Evolutionary conservation across 495 filamentous ascomycete species (phyloP).

Genomic region (Trichoderma orchidacearum): DNA sequence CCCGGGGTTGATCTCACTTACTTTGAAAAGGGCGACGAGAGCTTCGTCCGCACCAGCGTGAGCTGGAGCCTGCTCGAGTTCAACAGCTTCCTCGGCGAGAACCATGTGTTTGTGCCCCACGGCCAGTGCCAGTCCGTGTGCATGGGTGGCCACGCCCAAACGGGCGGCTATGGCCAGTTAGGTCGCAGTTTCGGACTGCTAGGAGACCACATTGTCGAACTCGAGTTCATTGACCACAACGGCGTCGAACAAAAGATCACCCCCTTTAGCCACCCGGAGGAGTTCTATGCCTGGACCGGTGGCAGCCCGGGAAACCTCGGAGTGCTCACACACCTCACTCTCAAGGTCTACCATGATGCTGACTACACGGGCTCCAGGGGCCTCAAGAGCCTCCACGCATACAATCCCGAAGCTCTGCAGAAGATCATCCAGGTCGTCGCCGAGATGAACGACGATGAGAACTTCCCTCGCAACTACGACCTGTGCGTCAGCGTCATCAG

Average conservation of each 20-base stretch:
- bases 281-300: conserved; percentile 27
- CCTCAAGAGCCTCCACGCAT: conserved; percentile 19
- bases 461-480: conserved; percentile 29
- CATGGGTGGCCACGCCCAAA: conserved; percentile 28
- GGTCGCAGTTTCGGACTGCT: conserved; percentile 26
- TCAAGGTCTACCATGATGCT: conserved; percentile 22
- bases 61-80: background rate
- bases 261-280: conserved; percentile 18
- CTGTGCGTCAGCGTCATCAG: conserved; percentile 15
- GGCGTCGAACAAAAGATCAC: conserved; percentile 22
- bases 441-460: conserved; percentile 23
- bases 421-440: conserved; percentile 17
- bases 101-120: conserved; percentile 25
- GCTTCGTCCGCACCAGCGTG: background rate
- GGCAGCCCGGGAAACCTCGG: conserved; percentile 31
- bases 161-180: conserved; percentile 26
- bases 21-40: background rate
- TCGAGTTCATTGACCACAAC: conserved; percentile 24
- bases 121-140: conserved; percentile 27
- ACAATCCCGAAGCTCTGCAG: conserved; percentile 16
- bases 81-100: conserved; percentile 7
- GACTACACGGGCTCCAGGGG: conserved; percentile 22
- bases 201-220: conserved; percentile 23
- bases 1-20: conserved; percentile 5
- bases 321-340: conserved; percentile 25